These are phyloP conservation scores for Macadamia tetraphylla DNA, from an alignment of 164 flowering plant genomes.

Conservation along the genomic window DNA sequence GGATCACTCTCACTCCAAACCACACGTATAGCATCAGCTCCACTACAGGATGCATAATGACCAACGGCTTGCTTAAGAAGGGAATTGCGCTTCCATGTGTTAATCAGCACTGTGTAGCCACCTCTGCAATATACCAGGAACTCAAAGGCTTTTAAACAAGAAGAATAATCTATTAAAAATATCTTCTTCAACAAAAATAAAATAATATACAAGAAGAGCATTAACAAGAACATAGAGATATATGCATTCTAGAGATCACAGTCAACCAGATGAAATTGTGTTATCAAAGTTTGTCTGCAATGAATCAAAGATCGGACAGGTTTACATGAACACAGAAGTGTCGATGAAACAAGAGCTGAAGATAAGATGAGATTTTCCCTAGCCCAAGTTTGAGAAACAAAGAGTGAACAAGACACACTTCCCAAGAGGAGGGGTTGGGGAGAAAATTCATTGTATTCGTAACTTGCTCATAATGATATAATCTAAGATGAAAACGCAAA, in stretches of 20 bases:
- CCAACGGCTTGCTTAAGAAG: constrained; percentile 51
- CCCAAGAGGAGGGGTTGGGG: no score
- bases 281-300: not conserved
- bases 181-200: no score
- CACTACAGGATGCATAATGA: constrained; percentile 51
- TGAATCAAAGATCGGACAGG: not conserved
- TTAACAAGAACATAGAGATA: not conserved
- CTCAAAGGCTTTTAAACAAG: not conserved
- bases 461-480: no score
- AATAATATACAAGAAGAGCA: not conserved
- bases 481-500: no score
- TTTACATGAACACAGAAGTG: no score
- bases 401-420: no score
- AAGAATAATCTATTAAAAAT: not conserved
- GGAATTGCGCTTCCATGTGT: constrained; percentile 53
- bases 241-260: not conserved
- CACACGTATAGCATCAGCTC: constrained; percentile 44
- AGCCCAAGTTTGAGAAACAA: no score
- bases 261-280: not conserved
- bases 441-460: no score
- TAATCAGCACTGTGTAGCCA: constrained; percentile 49
- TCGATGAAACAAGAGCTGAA: no score
- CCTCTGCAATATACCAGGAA: constrained; percentile 28
- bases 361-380: no score
- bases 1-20: constrained; percentile 55